Evolutionary conservation across 495 filamentous ascomycete species (phyloP).

Genomic region (Neurospora africana): DNA sequence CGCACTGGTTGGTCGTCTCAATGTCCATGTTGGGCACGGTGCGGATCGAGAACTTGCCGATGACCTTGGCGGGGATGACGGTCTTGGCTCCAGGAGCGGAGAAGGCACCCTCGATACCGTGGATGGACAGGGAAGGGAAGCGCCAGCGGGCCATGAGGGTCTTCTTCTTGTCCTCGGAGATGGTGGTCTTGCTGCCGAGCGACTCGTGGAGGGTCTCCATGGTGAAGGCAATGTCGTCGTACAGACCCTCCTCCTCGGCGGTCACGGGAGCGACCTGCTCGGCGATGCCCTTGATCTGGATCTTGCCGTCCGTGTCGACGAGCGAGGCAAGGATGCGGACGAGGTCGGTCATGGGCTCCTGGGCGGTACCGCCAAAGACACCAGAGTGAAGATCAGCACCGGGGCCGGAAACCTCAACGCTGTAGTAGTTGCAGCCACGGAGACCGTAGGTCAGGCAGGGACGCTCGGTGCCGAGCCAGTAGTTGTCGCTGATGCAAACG

Average conservation of each 20-base stretch:
- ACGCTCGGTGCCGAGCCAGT: conserved; percentile 98
- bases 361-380: conserved; percentile 89
- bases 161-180: conserved; percentile 72
- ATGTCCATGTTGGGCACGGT: conserved; percentile 97
- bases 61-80: conserved; percentile 94
- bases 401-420: conserved; percentile 74
- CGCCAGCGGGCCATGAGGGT: conserved; percentile 95
- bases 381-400: conserved; percentile 91
- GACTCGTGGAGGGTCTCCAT: conserved; percentile 93
- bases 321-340: conserved; percentile 69
- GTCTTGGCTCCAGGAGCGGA: conserved; percentile 92
- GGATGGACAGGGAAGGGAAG: conserved; percentile 86
- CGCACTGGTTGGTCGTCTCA: conserved; percentile 70
- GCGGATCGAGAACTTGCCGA: conserved; percentile 94
- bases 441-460: conserved; percentile 96
- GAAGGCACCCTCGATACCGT: conserved; percentile 94
- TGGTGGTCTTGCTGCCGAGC: conserved; percentile 73
- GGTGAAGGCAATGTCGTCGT: conserved; percentile 77
- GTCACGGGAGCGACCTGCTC: conserved; percentile 85
- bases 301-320: conserved; percentile 83
- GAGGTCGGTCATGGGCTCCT: conserved; percentile 97
- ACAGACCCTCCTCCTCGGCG: conserved; percentile 75
- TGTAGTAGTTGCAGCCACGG: conserved; percentile 97
- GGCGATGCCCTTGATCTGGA: conserved; percentile 76
- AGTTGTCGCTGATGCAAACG: conserved; percentile 98